These are phyloP conservation scores for Colletotrichum incanum DNA, from an alignment of 2,329 filamentous ascomycete genomes.

Conservation along the genomic window DNA sequence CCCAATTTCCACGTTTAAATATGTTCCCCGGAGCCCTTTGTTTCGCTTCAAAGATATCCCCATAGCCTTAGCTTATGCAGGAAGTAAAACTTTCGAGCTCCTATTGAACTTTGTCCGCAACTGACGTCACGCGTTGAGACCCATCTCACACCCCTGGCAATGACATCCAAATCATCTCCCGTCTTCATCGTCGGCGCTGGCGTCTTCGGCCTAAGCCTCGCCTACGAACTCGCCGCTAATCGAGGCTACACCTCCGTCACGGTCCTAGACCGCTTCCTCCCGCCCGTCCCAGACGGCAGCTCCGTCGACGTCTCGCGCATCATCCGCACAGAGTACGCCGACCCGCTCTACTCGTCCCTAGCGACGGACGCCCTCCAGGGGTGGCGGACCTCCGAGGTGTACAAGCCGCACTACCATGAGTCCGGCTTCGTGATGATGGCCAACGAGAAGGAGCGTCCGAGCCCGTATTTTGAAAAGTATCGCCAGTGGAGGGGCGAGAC, in stretches of 20 bases:
- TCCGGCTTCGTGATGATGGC: slow-evolving; percentile 53
- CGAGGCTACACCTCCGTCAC: slow-evolving; percentile 53
- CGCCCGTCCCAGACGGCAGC: slow-evolving; percentile 56
- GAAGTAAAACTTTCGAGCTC: neutral
- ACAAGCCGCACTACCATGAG: slow-evolving; percentile 50
- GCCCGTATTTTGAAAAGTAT: slow-evolving; percentile 20
- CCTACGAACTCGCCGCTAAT: slow-evolving; percentile 46
- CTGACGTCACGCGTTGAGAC: neutral
- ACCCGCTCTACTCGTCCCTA: slow-evolving; percentile 73
- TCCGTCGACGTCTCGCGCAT: slow-evolving; percentile 60
- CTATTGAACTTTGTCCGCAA: neutral
- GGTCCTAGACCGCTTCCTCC: slow-evolving; percentile 54
- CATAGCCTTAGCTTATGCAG: neutral
- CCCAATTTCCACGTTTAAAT: neutral
- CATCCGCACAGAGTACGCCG: slow-evolving; percentile 73
- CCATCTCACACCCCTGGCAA: neutral
- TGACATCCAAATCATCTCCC: slow-evolving; percentile 40
- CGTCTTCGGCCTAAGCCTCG: slow-evolving; percentile 51
- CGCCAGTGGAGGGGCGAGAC: slow-evolving; percentile 17
- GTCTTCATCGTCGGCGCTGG: slow-evolving; percentile 52
- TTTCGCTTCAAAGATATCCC: neutral
- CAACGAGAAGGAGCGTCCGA: slow-evolving; percentile 43
- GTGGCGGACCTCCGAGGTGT: slow-evolving; percentile 47
- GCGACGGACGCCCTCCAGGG: slow-evolving; percentile 47
- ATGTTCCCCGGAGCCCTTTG: neutral